phyloP scores from a whole-genome alignment of 2,329 filamentous ascomycete species.

The Trichoderma sp. region DNA sequence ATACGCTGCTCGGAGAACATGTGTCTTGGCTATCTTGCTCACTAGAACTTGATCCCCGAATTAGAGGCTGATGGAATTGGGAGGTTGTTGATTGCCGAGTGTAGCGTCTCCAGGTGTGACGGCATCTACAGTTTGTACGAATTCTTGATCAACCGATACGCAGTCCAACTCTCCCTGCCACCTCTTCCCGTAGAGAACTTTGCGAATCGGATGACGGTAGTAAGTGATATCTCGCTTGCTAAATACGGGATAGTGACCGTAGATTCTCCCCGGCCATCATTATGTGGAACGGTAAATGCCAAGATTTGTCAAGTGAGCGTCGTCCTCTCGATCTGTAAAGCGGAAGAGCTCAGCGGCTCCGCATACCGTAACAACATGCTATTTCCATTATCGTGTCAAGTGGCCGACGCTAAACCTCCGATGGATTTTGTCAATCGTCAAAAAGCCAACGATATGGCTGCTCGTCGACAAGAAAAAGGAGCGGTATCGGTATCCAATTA shows the following conservation, averaged over 20 bases:
- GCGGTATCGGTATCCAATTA: too few relatives aligned
- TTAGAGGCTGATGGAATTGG: not conserved
- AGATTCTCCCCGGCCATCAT: not conserved
- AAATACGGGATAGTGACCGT: not conserved
- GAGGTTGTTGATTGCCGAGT: not conserved
- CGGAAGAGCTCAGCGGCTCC: not conserved
- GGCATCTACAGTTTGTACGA: not conserved
- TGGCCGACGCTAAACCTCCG: too few relatives aligned
- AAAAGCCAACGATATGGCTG: too few relatives aligned
- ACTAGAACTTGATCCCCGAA: not conserved
- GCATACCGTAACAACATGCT: not conserved
- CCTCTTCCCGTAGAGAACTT: accelerated
- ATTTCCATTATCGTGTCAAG: too few relatives aligned
- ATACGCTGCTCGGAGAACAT: too few relatives aligned
- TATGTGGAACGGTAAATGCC: not conserved
- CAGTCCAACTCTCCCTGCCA: not conserved
- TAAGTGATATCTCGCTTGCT: not conserved
- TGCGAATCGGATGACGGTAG: not conserved
- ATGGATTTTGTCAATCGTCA: too few relatives aligned
- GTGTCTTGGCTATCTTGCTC: too few relatives aligned
- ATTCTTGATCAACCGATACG: not conserved
- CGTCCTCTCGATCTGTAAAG: not conserved
- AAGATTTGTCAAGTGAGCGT: not conserved
- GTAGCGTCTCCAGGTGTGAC: not conserved
- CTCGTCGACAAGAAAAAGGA: too few relatives aligned